Conservation (phyloP, 768 basidiomycete genomes). For the Gymnopilus dilepis region DNA sequence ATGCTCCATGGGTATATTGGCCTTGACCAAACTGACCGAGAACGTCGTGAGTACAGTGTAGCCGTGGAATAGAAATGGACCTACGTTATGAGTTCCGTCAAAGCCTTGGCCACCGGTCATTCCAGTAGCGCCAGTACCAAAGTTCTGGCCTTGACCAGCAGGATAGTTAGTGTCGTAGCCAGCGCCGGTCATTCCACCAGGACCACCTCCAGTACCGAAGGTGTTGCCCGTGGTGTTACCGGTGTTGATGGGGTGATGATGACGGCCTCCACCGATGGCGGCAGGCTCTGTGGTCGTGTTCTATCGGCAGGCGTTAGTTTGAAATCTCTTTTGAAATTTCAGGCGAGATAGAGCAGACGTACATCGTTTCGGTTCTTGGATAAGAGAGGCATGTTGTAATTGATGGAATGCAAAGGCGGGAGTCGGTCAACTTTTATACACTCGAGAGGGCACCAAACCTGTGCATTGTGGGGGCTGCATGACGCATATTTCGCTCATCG, state of each 20-base stretch:
- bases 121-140: conserved; percentile 1
- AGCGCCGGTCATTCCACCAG: not conserved
- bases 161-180: not conserved
- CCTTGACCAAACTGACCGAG: conserved; percentile 4
- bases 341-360: not conserved
- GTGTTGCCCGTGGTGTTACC: conserved; percentile 5
- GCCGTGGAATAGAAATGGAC: too few relatives aligned
- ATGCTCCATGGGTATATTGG: conserved; percentile 5
- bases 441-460: not conserved
- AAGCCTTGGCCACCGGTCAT: conserved; percentile 7
- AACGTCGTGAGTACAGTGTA: too few relatives aligned
- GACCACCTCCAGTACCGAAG: not conserved
- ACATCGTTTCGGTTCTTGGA: conserved; percentile 11
- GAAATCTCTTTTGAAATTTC: not conserved
- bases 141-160: conserved; percentile 5
- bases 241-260: conserved; percentile 1
- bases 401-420: not conserved
- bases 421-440: not conserved
- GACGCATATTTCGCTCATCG: conserved; percentile 1
- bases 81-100: conserved; percentile 4
- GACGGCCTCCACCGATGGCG: conserved; percentile 7
- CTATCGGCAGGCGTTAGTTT: not conserved
- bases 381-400: conserved; percentile 1
- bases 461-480: conserved; percentile 1
- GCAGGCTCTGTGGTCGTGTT: conserved; percentile 6